Base-by-base conservation (phyloP, 805 yeast genomes). In the Nakazawaea pomicola region DNA sequence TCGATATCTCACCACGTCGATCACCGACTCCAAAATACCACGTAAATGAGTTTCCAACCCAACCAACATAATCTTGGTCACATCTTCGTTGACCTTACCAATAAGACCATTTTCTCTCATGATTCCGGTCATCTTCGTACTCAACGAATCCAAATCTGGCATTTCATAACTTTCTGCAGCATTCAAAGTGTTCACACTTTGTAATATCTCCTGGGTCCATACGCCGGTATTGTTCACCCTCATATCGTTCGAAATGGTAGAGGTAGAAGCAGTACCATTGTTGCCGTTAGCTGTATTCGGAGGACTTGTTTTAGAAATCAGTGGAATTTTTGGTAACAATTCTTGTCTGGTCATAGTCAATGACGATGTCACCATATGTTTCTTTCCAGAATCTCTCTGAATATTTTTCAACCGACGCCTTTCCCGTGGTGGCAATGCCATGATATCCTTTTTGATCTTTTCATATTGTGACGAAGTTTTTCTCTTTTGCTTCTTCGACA, bases 171-270 rank as follows among this genome's bases (percentile, higher is more conserved):
- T 68, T 49, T 91, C 95, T 1, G 85, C 67, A 2, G 91, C 74
- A 27, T 90, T 67, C 4, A 93, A 91, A 1, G 93, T 76, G 50
- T 85, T 88, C 41, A 87, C 74, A 3, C 93, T 95, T 53, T 83
- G 89, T 40, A 83, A 73, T 14, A 93, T 86, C 55, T 93, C 98
- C 58, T 90, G 96, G 17, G 95, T 87, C 91, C 96, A 89, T 50
- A 83, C 83, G 23, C 80, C 73, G 25, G 86, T 73, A 49, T 75
- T 76, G 41, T 57, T 32, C 17, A 32, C 20, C 37, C 37, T 34
- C 3, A 23, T n/a, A 18, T 34, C 43, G 27, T 38, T 34, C n/a
- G 34, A n/a, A n/a, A n/a, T 6, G 17, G 31, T 8, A 17, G 42
- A 15, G 6, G 24, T 28, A 20, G 41, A 40, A 17, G 41, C 14